Base-by-base conservation (phyloP, 768 basidiomycete genomes). In the Leccinum truebloodii region DNA sequence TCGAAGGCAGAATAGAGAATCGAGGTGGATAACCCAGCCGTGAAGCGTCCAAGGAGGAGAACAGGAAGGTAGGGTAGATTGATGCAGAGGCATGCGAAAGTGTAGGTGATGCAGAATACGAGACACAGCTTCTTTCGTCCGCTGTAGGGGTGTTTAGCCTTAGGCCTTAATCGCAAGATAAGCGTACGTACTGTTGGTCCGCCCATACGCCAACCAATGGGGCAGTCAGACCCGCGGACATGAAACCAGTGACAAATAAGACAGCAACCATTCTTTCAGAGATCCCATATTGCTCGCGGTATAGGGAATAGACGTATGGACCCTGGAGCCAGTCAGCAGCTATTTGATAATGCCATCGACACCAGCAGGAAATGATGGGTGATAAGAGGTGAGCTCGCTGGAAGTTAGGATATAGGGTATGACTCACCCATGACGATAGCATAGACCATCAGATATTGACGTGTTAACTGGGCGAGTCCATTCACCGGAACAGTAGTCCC, bases 251-350 rank as follows among this genome's bases (percentile, higher is more conserved):
- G n/a, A 92, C 87, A 66, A 91, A 92, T 54, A 92, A 77, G 35
- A 87, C 67, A 2, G 89, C 88, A 6, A 92, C 87, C 24, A 83
- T 70, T 35, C 85, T 74, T 69, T 89, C 88, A 0, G 86, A 76
- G 67, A 86, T 84, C 10, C 67, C 73, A 62, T 89, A 88, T 66
- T 90, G 86, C 48, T 89, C 87, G 51, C 79, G 78, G 69, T 90
- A 92, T 0, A 91, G 74, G 16, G 88, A 88, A 65, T 90, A 92
- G 0, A 91, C 78, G 66, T 91, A 91, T 16, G 90, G 90, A 0
- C 90, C 90, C 71, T 91, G 88, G 14, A 91, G 77, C 88, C 89
- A 90, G 71, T 91, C 88, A 41, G 88, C 86, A 59, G 84, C 88
- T 89, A 65, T 39, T 52, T 37, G 14, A 34, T 53, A 13, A 44